phyloP scores from a whole-genome alignment of 257 asterid genomes.

The Ocimum tenuiflorum region DNA sequence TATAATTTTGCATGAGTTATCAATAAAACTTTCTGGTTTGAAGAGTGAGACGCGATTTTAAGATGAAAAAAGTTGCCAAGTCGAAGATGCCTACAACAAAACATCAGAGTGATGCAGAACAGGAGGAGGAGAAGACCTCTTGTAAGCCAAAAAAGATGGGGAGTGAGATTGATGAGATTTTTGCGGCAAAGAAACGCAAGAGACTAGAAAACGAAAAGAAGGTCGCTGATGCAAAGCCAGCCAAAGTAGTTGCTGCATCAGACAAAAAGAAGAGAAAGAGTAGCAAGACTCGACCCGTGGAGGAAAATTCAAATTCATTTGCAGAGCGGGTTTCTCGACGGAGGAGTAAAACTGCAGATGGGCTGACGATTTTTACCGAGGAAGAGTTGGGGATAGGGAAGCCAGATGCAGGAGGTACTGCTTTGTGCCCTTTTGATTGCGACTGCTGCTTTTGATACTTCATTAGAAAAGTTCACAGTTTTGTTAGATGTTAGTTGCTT shows the following conservation, averaged over 20 bases:
- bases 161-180: conserved; percentile 68
- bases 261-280: conserved; percentile 24
- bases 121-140: conserved; percentile 23
- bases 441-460: conserved; percentile 59
- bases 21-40: not conserved
- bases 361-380: conserved; percentile 50
- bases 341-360: conserved; percentile 57
- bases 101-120: no score
- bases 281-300: conserved; percentile 16
- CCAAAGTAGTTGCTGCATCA: conserved; percentile 10
- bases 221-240: not conserved
- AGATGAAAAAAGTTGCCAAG: conserved; percentile 6
- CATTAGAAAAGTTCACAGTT: not conserved
- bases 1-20: not conserved
- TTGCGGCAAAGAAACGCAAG: conserved; percentile 54
- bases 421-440: conserved; percentile 71
- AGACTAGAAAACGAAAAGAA: conserved; percentile 19
- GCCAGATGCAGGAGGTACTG: conserved; percentile 57
- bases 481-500: not conserved
- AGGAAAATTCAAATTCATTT: conserved; percentile 4
- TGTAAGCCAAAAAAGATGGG: conserved; percentile 27
- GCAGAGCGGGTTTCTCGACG: conserved; percentile 11
- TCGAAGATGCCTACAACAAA: conserved; percentile 25
- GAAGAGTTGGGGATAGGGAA: conserved; percentile 66
- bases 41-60: no score